Conservation (phyloP, 106 monocot species). For the Phalaenopsis equestris region DNA sequence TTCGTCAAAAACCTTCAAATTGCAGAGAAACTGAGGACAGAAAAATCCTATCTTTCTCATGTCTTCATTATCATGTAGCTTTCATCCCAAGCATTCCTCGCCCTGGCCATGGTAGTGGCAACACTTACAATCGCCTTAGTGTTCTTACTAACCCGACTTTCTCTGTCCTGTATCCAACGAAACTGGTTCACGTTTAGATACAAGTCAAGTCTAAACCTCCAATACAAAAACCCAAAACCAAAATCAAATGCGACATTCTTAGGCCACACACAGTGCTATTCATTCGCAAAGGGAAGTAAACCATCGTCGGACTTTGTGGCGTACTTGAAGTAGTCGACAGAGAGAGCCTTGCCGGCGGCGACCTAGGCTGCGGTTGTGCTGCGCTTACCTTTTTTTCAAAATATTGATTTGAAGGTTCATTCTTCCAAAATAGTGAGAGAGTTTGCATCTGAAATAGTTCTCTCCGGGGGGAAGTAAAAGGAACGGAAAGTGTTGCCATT, state of each 20-base stretch:
- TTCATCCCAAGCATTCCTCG: no score
- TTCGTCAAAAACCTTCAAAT: no score
- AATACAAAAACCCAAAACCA: background rate
- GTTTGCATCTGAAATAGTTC: conserved; percentile 34
- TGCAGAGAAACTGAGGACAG: no score
- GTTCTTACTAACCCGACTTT: no score
- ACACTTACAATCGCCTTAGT: no score
- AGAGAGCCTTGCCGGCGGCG: background rate
- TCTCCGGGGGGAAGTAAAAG: conserved; percentile 17
- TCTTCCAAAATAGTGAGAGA: conserved; percentile 22
- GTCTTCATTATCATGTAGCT: no score
- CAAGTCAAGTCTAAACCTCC: background rate
- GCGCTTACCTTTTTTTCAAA: background rate
- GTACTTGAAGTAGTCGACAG: background rate
- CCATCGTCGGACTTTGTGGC: background rate
- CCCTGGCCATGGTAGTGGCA: no score
- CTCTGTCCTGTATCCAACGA: no score
- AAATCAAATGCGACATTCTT: background rate
- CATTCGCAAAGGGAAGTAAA: background rate
- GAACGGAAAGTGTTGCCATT: conserved; percentile 28
- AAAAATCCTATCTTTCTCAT: no score
- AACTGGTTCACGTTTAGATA: no score
- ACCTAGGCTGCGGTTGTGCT: background rate
- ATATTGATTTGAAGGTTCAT: conserved; percentile 4
- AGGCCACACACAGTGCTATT: background rate